Base-by-base conservation (phyloP, 192 early-diverging fungal genomes). In the Oehlia diaphana region DNA sequence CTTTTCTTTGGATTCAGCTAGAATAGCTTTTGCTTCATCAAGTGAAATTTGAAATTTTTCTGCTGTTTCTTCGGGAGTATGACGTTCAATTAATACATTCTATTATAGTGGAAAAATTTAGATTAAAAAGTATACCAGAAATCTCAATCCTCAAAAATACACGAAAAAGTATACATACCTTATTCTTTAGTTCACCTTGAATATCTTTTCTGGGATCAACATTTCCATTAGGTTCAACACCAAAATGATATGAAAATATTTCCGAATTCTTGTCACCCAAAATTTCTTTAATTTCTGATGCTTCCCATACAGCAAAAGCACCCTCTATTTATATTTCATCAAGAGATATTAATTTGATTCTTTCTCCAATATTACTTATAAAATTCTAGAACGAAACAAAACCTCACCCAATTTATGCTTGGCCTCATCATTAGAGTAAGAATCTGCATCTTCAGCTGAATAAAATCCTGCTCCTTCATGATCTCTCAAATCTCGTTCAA, bases 371-470 rank as follows among this genome's bases (percentile, higher is more conserved):
- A 47, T 47, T 12, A 47, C 10, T 9, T 12, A 2, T 4, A 12
- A 0, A 47, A 12, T 12, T 47, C 44, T 47, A 47, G 44, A n/a
- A 21, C 35, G 16, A 37, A 50, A 72, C 42, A 71, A 49, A 71
- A 72, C 26, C 76, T 65, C 79, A 88, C 88, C 86, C n/a, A 82
- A 39, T 76, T 89, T 88, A 65, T 87, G 83, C 12, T 71, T 3
- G 9, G 86, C 81, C 23, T 72, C 83, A 9, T 78, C 67, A n/a
- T 71, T 75, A 19, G 90, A 87, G 37, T 83, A 71, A 5, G 90
- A 90, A 81, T 92, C 91, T 13, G 91, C 91, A 80, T 92, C 91
- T 83, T 92, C 89, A 21, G 90, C 91, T 31, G 86, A 90, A 75
- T 89, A 92, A 70, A 92, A 92, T 0, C 85, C 91, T 3, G 89